Percentiles rank a stretch among this genome's conserved stretches.
Evolutionary conservation across 73 alveolate species (phyloP).

Genomic region (Paramecium caudatum): DNA sequence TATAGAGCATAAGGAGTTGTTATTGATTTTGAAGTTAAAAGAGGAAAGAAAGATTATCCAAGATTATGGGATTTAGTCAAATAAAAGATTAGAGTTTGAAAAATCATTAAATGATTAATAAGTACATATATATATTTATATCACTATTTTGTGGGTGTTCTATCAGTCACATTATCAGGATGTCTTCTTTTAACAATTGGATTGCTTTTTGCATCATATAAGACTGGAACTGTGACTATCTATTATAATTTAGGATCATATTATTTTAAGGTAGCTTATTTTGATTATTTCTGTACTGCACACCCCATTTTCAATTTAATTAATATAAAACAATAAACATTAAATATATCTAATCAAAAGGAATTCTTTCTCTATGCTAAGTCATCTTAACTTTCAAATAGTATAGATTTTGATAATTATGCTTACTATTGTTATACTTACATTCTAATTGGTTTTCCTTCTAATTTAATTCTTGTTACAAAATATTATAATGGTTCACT

Average conservation of each 20-base stretch:
- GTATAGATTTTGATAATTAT: neutral
- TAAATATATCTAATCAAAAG: conserved; percentile 7
- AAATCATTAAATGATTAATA: neutral
- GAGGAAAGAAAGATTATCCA: conserved; percentile 75
- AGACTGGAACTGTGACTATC: conserved; percentile 59
- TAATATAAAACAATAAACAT: neutral
- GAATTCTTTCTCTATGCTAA: conserved; percentile 4
- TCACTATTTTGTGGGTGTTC: neutral
- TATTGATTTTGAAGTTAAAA: conserved; percentile 71
- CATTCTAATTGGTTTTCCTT: neutral
- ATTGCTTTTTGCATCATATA: conserved; percentile 55
- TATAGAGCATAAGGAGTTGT: conserved; percentile 49
- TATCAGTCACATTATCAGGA: neutral
- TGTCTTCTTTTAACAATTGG: conserved; percentile 52
- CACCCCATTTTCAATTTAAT: conserved; percentile 51
- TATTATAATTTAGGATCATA: conserved; percentile 25
- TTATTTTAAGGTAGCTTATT: neutral
- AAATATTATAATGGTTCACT: conserved; percentile 5
- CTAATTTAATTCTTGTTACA: neutral
- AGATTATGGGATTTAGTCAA: conserved; percentile 70
- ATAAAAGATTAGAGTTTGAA: conserved; percentile 5
- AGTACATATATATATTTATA: conserved; percentile 3
- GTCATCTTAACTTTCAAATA: conserved; percentile 17
- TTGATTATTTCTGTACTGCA: neutral
- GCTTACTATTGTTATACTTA: neutral